Evolutionary conservation across 2,329 filamentous ascomycete species (phyloP).

Genomic region (Beauveria asiatica): DNA sequence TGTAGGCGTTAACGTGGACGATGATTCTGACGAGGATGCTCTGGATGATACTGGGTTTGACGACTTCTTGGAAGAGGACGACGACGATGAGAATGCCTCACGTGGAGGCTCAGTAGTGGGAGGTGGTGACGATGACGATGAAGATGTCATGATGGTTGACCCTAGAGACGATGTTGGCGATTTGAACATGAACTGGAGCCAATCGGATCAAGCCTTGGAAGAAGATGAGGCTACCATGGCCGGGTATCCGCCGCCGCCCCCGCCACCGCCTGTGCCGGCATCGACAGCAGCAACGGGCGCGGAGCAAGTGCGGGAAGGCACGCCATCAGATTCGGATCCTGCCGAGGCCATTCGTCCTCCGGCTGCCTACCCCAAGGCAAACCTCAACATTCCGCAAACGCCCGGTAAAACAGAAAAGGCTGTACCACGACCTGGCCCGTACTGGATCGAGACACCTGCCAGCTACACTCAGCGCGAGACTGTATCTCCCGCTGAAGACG

Average conservation of each 20-base stretch:
- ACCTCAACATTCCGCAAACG: constrained; percentile 72
- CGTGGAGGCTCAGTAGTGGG: constrained; percentile 24
- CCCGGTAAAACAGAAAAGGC: constrained; percentile 46
- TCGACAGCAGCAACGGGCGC: constrained; percentile 26
- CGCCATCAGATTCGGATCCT: constrained; percentile 65
- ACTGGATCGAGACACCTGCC: constrained; percentile 79
- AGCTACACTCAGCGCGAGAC: constrained; percentile 55
- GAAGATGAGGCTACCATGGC: constrained; percentile 70
- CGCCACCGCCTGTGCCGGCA: constrained; percentile 50
- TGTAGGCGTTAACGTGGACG: constrained; percentile 22
- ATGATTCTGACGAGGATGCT: constrained; percentile 23
- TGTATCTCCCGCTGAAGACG: constrained; percentile 69
- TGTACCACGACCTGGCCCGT: constrained; percentile 59
- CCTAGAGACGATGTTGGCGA: constrained; percentile 37
- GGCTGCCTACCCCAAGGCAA: constrained; percentile 53
- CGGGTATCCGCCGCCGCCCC: constrained; percentile 58
- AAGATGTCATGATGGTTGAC: constrained; percentile 52
- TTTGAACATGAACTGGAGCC: constrained; percentile 42
- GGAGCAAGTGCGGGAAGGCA: constrained; percentile 49
- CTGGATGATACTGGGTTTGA: constrained; percentile 36
- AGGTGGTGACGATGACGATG: constrained; percentile 41
- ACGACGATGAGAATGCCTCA: constrained; percentile 27
- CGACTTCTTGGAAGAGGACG: constrained; percentile 49
- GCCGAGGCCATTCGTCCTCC: constrained; percentile 55
- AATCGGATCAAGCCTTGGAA: constrained; percentile 59